Conservation (phyloP, 1,284 basidiomycete species). For the Pseudomicrostroma phylloplanum region DNA sequence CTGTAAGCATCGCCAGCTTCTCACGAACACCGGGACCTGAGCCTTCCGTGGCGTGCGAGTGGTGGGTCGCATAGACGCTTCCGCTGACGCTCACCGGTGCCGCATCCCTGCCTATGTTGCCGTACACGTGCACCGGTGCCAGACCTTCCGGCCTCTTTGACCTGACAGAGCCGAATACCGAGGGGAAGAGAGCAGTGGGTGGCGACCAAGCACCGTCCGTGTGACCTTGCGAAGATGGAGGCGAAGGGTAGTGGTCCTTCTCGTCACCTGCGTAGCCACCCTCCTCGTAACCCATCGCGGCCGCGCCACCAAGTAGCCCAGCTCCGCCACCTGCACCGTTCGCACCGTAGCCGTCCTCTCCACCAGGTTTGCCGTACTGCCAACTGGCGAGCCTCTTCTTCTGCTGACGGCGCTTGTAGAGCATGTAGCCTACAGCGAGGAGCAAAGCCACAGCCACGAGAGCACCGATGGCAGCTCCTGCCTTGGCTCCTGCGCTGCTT, state of each 20-base stretch:
- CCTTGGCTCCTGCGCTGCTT: constrained; percentile 22
- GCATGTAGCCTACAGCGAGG: constrained; percentile 30
- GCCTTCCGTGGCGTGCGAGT: constrained; percentile 33
- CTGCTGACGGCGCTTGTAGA: constrained; percentile 24
- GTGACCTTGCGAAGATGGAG: too few species aligned
- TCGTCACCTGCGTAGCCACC: constrained; percentile 2
- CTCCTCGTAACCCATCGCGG: constrained; percentile 19
- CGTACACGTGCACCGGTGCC: not conserved
- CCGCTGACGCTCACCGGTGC: not conserved
- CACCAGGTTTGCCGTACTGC: constrained; percentile 25
- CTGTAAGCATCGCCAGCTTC: constrained; percentile 34
- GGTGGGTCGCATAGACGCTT: not conserved
- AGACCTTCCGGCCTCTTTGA: not conserved
- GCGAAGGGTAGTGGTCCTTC: constrained; percentile 2
- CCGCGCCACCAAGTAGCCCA: constrained; percentile 20
- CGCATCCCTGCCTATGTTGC: not conserved
- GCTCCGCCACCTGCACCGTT: too few species aligned
- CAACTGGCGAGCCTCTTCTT: constrained; percentile 18
- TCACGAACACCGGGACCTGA: constrained; percentile 37
- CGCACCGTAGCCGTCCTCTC: constrained; percentile 2
- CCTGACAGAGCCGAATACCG: not conserved
- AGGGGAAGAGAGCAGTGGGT: not conserved
- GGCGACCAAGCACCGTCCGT: too few species aligned
- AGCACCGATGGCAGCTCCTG: constrained; percentile 34
- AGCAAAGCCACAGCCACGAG: constrained; percentile 36